These are phyloP conservation scores for Lentinus tigrinus DNA, from an alignment of 768 basidiomycete genomes.

Conservation along the genomic window DNA sequence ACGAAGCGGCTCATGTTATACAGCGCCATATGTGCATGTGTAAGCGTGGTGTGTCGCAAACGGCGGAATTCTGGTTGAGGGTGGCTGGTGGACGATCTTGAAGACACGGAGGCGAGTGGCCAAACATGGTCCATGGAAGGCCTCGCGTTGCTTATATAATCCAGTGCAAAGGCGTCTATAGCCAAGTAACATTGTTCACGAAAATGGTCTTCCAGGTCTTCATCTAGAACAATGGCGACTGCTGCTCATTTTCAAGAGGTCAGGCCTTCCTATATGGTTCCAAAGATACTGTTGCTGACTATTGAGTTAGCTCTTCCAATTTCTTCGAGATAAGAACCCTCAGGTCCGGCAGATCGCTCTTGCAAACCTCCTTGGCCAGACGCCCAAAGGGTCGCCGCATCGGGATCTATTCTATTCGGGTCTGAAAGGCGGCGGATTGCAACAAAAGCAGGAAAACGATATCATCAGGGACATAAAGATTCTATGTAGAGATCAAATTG, in stretches of 20 bases:
- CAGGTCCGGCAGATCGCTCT: conserved; percentile 87
- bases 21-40: conserved; percentile 49
- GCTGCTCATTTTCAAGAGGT: conserved; percentile 40
- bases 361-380: conserved; percentile 78
- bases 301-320: conserved; percentile 64
- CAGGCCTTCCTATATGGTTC: neutral
- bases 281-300: neutral
- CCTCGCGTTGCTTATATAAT: conserved; percentile 15
- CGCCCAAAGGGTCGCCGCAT: conserved; percentile 66
- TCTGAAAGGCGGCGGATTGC: conserved; percentile 54
- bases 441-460: conserved; percentile 61
- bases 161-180: conserved; percentile 7
- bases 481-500: conserved; percentile 87
- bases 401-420: conserved; percentile 74
- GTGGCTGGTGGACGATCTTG: conserved; percentile 1
- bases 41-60: neutral
- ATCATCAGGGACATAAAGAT: conserved; percentile 79
- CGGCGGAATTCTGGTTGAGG: neutral
- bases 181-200: conserved; percentile 8
- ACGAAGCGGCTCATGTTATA: conserved; percentile 74
- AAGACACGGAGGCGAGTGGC: conserved; percentile 3
- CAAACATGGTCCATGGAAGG: conserved; percentile 2
- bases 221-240: conserved; percentile 30
- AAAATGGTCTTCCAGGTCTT: conserved; percentile 14
- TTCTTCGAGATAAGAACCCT: conserved; percentile 83